Evolutionary conservation across 2,329 filamentous ascomycete species (phyloP), one percentile per base, ranked within the genome.

Genomic region (Hortaea werneckii): DNA sequence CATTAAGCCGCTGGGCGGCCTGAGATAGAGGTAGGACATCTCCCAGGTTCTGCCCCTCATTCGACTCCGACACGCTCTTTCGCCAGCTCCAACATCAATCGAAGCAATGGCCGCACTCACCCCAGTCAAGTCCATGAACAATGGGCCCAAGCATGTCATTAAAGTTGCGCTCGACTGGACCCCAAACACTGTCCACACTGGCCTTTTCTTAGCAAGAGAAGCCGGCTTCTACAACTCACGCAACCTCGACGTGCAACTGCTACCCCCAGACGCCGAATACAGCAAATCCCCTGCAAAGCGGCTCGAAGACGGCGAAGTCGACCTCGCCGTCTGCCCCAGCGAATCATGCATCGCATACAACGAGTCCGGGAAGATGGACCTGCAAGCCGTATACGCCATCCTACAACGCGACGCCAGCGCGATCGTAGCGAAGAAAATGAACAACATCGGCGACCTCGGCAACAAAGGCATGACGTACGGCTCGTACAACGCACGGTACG

Each of bases 301-400:
- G 5, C 44, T 63, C 3, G 52, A 58, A 43, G 42, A 44, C 7
- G 54, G 56, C 40, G 54, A 58, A 39, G 59, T 57, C 6, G 58
- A 62, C 40, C 52, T 62, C 28, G 59, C 59, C 20, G 58, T 63
- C 37, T 60, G 57, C 40, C 60, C 60, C 7, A 58, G 54, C 9
- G 60, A 63, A 37, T 60, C 58, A 20, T 59, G 57, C 43, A 60
- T 62, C 30, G 58, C 58, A 6, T 63, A 61, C 54, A 52, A 58
- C 27, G 56, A 62, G 32, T 48, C 46, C 12, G 54, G 55, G 37
- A 56, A 54, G 42, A 55, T 62, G 49, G 45, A 47, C 8, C 44
- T 63, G 7, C 56, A 61, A 43, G 60, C 60, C 26, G 58, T 63
- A 38, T 63, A 63, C 41, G 59, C 59, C n/a, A 58, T 63, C 13